Conservation (phyloP, 352 stramenopile genomes). For the Phytophthora macrochlamydospora region DNA sequence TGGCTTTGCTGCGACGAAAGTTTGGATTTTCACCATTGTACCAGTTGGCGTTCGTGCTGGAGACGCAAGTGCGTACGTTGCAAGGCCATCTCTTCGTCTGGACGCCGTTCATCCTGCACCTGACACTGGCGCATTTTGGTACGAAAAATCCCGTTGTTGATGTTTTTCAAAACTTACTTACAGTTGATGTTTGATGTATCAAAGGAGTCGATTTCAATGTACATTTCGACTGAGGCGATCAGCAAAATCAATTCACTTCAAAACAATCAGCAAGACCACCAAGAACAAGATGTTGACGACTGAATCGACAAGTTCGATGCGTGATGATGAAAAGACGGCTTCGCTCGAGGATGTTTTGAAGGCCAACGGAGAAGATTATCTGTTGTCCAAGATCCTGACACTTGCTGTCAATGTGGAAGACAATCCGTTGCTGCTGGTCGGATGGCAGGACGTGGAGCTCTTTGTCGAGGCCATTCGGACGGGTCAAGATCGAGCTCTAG, state of each 20-base stretch:
- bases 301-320: not conserved
- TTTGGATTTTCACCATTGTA: constrained; percentile 32
- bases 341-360: not conserved
- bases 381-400: too few species aligned
- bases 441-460: too few species aligned
- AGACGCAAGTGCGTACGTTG: constrained; percentile 23
- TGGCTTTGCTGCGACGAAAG: constrained; percentile 10
- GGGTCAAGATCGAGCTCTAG: too few species aligned
- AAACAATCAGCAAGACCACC: not conserved
- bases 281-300: not conserved
- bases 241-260: not conserved
- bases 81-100: constrained; percentile 31
- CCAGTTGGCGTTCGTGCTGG: constrained; percentile 46
- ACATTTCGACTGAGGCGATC: not conserved
- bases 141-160: not conserved
- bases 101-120: constrained; percentile 28
- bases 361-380: too few species aligned
- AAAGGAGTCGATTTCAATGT: not conserved
- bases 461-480: too few species aligned
- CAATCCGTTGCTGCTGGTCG: too few species aligned
- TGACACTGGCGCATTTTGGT: constrained; percentile 33
- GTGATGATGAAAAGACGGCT: too few species aligned
- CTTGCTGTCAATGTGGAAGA: too few species aligned
- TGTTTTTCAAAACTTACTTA: not conserved
- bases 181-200: not conserved